Percentiles rank a stretch among this genome's conserved stretches.
phyloP scores from a whole-genome alignment of 1,284 basidiomycete genomes.

The Ustilago shanxiensis region DNA sequence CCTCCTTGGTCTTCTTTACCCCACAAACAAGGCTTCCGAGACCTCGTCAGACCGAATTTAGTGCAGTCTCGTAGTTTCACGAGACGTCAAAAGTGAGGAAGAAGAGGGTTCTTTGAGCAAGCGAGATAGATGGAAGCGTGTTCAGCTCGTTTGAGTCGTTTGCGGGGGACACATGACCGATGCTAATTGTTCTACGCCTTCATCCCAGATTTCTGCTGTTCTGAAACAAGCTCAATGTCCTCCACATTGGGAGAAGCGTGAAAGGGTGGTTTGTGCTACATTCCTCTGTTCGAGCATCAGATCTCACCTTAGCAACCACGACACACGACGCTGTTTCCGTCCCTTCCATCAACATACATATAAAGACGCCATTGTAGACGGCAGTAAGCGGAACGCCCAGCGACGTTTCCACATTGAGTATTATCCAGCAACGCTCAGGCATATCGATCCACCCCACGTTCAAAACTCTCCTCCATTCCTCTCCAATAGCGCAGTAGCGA shows the following conservation, averaged over 20 bases:
- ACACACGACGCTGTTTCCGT: not conserved
- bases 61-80: not conserved
- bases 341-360: not conserved
- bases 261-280: constrained; percentile 1
- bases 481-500: not conserved
- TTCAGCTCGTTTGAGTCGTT: not conserved
- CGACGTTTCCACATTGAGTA: not conserved
- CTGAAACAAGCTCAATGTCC: not conserved
- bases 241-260: constrained; percentile 3
- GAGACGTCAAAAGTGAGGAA: not conserved
- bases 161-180: constrained; percentile 1
- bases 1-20: constrained; percentile 2
- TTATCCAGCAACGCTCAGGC: not conserved
- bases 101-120: not conserved
- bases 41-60: not conserved
- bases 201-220: constrained; percentile 5
- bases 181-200: not conserved
- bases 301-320: not conserved
- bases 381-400: too few species aligned
- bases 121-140: constrained; percentile 7
- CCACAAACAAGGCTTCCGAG: not conserved
- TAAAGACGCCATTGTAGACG: too few species aligned
- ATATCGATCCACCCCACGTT: not conserved
- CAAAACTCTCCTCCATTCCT: not conserved
- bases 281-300: not conserved